Evolutionary conservation across 768 basidiomycete genomes (phyloP), one percentile per base, ranked within the genome.

Genomic region (Tephrocybe rancida): DNA sequence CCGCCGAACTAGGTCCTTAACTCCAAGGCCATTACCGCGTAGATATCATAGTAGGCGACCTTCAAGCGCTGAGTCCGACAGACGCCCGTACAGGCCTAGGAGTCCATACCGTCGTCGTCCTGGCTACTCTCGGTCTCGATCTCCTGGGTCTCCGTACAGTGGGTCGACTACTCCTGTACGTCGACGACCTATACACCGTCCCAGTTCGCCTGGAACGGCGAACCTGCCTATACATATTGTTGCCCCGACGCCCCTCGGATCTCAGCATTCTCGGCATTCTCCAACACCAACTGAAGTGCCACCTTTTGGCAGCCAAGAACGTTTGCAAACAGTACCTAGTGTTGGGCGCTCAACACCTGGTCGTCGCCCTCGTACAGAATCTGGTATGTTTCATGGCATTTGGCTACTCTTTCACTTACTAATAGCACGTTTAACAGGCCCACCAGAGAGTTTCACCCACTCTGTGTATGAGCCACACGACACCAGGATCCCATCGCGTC

Each of bases 211-310:
- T 35, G n/a, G 22, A 37, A 11, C 29, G 10, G 49, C 44, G 8
- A 42, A 43, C 39, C 19, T 54, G 21, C 59, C 51, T 13, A 60
- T 65, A 13, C 49, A 50, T 24, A 48, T 67, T 18, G 37, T 58
- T 16, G 45, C 62, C 48, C 45, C 62, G 30, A 58, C 63, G 4
- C 43, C 56, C 24, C 25, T 42, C 10, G 35, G 29, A 11, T 50
- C 61, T 22, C 51, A 26, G 32, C 46, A 26, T 26, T 50, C 61
- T 22, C 51, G 24, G 32, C 46, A 26, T 26, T 44, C 55, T 16
- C 61, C 60, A 8, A 37, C 60, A 30, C 60, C 60, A 13, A 60
- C 49, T 19, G 44, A 44, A 26, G 7, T 37, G 16, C 60, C 44
- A 41, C 56, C 52, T 9, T 38, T 57, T 22, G 58, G 16, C 10